These are phyloP conservation scores for Pseudisothecium myosuroides DNA, from an alignment of 225 moss, liverwort and hornwort genomes.

Conservation along the genomic window DNA sequence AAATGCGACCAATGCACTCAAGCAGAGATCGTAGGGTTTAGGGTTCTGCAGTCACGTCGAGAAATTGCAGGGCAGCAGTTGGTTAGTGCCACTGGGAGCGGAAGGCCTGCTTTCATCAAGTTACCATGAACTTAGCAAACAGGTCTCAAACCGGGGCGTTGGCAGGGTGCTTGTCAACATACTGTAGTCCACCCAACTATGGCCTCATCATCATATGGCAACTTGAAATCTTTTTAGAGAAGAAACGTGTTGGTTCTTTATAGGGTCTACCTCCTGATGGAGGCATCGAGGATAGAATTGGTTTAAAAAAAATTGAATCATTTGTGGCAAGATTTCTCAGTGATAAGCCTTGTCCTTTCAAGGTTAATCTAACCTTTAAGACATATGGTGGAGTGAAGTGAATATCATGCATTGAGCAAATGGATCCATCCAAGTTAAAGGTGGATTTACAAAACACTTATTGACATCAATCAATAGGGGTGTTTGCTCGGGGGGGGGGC, in stretches of 20 bases:
- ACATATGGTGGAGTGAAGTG: neutral
- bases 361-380: no score
- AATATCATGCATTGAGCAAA: neutral
- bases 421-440: neutral
- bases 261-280: no score
- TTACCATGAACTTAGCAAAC: neutral
- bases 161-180: fast-evolving
- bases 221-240: neutral
- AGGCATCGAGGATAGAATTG: neutral
- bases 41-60: neutral
- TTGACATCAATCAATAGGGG: neutral
- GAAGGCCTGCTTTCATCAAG: neutral
- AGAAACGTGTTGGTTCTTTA: fast-evolving
- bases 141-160: fast-evolving
- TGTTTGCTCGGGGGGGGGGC: no score
- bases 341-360: neutral
- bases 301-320: neutral
- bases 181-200: neutral
- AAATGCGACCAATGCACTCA: neutral
- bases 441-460: neutral
- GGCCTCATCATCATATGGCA: fast-evolving
- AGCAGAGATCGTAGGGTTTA: neutral
- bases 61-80: neutral
- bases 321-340: no score
- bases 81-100: no score